phyloP scores from a whole-genome alignment of 108 stramenopile genomes.

The Fistulifera pelliculosa region DNA sequence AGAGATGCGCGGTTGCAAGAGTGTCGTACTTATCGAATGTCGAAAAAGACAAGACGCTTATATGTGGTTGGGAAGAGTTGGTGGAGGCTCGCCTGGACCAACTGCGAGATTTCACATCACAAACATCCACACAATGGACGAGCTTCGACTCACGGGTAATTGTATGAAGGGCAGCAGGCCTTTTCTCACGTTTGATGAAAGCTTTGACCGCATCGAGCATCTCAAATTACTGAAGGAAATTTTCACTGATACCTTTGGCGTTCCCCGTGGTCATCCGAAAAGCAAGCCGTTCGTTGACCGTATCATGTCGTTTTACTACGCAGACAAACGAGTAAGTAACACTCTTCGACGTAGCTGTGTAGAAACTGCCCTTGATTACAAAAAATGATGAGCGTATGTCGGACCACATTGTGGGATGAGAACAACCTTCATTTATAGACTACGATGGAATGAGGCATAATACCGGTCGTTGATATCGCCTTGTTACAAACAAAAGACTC shows the following conservation, averaged over 20 bases:
- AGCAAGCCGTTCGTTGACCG: slow-evolving; percentile 98
- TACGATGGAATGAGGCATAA: slow-evolving; percentile 86
- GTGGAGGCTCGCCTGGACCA: slow-evolving; percentile 64
- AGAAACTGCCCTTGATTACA: slow-evolving; percentile 66
- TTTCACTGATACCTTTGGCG: slow-evolving; percentile 93
- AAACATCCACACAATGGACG: slow-evolving; percentile 99
- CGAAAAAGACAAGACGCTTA: slow-evolving; percentile 96
- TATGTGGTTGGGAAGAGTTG: slow-evolving; percentile 81
- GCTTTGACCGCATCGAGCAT: slow-evolving; percentile 63
- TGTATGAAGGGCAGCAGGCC: slow-evolving; percentile 95
- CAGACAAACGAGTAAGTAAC: slow-evolving; percentile 84
- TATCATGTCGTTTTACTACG: slow-evolving; percentile 91
- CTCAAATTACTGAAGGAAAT: slow-evolving; percentile 84
- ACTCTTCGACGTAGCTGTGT: neutral
- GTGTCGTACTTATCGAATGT: slow-evolving; percentile 91
- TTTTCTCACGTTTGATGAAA: slow-evolving; percentile 87
- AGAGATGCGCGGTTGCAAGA: slow-evolving; percentile 91
- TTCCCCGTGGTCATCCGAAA: slow-evolving; percentile 96
- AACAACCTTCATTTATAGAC: slow-evolving; percentile 55
- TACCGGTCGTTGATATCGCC: neutral
- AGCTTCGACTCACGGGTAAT: slow-evolving; percentile 95
- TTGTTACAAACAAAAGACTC: no score
- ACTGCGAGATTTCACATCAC: slow-evolving; percentile 90
- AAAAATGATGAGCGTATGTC: slow-evolving; percentile 92
- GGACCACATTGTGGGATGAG: slow-evolving; percentile 61